Evolutionary conservation across 1,284 basidiomycete genomes (phyloP), one percentile per base, ranked within the genome.

Genomic region (Meira nashicola): DNA sequence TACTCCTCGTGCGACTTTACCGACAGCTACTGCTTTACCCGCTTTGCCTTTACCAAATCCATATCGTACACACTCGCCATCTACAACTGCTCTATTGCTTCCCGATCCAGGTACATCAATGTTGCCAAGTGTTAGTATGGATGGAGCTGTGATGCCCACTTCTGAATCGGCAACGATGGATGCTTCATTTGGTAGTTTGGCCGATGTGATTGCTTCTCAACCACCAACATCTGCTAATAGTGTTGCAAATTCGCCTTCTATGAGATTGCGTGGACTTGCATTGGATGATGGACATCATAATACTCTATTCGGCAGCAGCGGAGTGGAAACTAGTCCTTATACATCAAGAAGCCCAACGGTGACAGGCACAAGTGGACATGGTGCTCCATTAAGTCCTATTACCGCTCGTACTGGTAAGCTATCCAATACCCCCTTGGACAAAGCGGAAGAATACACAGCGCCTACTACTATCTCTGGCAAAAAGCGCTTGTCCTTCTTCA

Each of bases 81-180:
- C 60, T 38, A 63, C 63, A 9, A 49, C 44, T 21, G 9, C 14
- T 3, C 15, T 39, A 23, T n/a, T 39, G 14, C 39, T 55, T 37
- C 17, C 49, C 37, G 39, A 58, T 39, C 10, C 15, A 50, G 44
- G 55, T 23, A 39, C 38, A 17, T 44, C 60, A 41, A 43, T 58
- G 39, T 25, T 52, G 8, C 21, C 40, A 12, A 75, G 71, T 41
- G 53, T 77, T 55, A 74, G 71, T 51, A 74, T 77, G 56, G 74
- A 77, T 43, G 74, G 74, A n/a, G 74, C 74, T 28, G 61, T 77
- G 59, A 75, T 77, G 52, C 62, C 66, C 2, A 67, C 65, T 9
- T 60, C 65, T 47, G 67, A 71, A 23, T 66, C 66, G 1, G 74
- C 74, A 21, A 71, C 64, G 8, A 46, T 64, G 19, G 63, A 67